Evolutionary conservation across 2,329 filamentous ascomycete species (phyloP), one percentile per base, ranked within the genome.

Genomic region (Hymenoscyphus scutula): DNA sequence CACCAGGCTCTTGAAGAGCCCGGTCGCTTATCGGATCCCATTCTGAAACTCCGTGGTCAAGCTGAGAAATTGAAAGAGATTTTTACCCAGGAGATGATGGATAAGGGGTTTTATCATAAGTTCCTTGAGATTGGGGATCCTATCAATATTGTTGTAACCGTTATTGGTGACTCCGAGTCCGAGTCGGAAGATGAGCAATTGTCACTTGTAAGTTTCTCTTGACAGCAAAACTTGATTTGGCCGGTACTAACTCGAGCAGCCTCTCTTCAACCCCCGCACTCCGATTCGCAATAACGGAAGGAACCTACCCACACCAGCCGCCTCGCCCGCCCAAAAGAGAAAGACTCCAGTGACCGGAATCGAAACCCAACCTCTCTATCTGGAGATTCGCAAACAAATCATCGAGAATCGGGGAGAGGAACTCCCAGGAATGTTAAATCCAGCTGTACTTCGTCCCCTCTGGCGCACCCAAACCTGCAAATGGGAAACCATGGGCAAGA

Each of bases 391-490:
- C 2, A 48, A 56, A 1, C 67, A 74, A 29, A 68, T 77, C 3
- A 25, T 38, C 0, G 59, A 64, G 0, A 75, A 73, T 34, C 70
- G 73, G 32, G 71, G 70, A 1, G 72, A 67, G 15, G 70, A 75
- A 7, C 73, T 77, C 0, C 70, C 72, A 0, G 75, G 75, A 0
- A 64, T 77, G 7, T 51, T 74, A 13, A 75, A 77, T 54, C 74
- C 75, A 0, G 67, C 71, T 0, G 68, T 76, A 0, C 69, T 76
- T 19, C 68, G 65, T 1, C 65, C 65, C 0, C 68, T 78, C 5
- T 76, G 74, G 53, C 66, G 62, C 25, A 64, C 66, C 27, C 76
- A 77, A 54, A 74, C 75, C 0, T 54, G 63, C 3, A 71, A 72
- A n/a, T 78, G 76, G 76, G 51, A 65, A 0, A 29, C 10, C 0